These are phyloP conservation scores for Eleusine indica DNA, from an alignment of 176 grass and related monocot species.

Conservation along the genomic window DNA sequence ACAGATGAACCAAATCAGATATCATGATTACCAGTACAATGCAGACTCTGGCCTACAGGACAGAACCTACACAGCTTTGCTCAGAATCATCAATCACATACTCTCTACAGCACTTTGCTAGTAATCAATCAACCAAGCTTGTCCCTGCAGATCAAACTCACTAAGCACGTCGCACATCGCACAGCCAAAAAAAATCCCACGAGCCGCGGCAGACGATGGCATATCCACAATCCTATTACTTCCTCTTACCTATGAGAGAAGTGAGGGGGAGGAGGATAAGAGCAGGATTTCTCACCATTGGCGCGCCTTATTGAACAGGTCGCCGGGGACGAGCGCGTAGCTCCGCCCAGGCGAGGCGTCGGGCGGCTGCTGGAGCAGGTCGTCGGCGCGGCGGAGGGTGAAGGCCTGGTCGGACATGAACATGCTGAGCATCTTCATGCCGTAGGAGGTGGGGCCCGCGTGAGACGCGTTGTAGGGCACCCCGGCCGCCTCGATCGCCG, in stretches of 20 bases:
- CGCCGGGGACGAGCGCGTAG: constrained; percentile 65
- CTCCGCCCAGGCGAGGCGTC: constrained; percentile 38
- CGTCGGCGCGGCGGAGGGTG: constrained; percentile 61
- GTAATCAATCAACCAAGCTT: neutral
- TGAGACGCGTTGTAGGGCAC: constrained; percentile 50
- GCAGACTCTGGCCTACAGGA: neutral
- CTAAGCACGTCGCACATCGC: neutral
- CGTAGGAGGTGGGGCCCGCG: constrained; percentile 19
- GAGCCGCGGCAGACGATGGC: too few species aligned
- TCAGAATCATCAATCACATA: neutral
- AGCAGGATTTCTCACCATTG: constrained; percentile 40
- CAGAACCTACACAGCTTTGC: neutral
- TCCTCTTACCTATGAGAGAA: neutral
- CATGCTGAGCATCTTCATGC: constrained; percentile 61
- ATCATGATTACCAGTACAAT: neutral
- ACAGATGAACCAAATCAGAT: too few species aligned
- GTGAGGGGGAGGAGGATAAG: neutral
- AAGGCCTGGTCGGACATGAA: constrained; percentile 68
- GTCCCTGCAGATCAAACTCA: too few species aligned
- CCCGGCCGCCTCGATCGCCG: constrained; percentile 43
- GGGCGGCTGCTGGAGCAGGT: constrained; percentile 3
- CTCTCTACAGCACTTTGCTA: neutral
- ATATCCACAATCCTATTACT: neutral
- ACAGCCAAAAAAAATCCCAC: neutral
- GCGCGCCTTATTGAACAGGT: constrained; percentile 60